These are phyloP conservation scores for Nigrograna mackinnonii DNA, from an alignment of 2,329 filamentous ascomycete species.

Conservation along the genomic window DNA sequence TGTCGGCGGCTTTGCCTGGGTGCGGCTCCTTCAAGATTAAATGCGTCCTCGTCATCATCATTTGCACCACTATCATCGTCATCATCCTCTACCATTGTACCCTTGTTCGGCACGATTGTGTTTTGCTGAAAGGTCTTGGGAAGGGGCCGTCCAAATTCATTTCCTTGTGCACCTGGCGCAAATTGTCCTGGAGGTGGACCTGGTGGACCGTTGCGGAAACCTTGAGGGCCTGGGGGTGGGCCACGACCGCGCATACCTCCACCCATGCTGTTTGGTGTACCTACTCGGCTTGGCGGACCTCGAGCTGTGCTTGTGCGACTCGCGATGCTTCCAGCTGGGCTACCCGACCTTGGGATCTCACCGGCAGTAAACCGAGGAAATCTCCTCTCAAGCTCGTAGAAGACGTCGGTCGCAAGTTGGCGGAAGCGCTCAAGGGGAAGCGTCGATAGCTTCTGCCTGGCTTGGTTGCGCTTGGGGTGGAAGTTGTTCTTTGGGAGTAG, in stretches of 20 bases:
- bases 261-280: slow-evolving; percentile 61
- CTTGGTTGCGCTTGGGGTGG: slow-evolving; percentile 96
- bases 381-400: slow-evolving; percentile 88
- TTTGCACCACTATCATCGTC: slow-evolving; percentile 62
- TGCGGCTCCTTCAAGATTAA: slow-evolving; percentile 58
- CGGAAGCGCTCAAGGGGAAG: slow-evolving; percentile 85
- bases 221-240: slow-evolving; percentile 35
- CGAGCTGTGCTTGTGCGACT: slow-evolving; percentile 54
- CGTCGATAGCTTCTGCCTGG: slow-evolving; percentile 91
- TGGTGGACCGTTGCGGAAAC: slow-evolving; percentile 25
- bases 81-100: slow-evolving; percentile 95
- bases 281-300: slow-evolving; percentile 60
- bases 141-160: slow-evolving; percentile 74
- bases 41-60: slow-evolving; percentile 64
- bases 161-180: slow-evolving; percentile 35
- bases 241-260: slow-evolving; percentile 40
- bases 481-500: slow-evolving; percentile 86
- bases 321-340: slow-evolving; percentile 65
- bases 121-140: slow-evolving; percentile 93
- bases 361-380: slow-evolving; percentile 78
- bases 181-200: slow-evolving; percentile 32
- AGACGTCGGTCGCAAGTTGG: slow-evolving; percentile 93
- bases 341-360: slow-evolving; percentile 69
- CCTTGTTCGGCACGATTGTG: slow-evolving; percentile 96
- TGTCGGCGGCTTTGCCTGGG: slow-evolving; percentile 40